Conservation (phyloP, 2,329 filamentous ascomycete genomes). For the Diaporthe caulivora region DNA sequence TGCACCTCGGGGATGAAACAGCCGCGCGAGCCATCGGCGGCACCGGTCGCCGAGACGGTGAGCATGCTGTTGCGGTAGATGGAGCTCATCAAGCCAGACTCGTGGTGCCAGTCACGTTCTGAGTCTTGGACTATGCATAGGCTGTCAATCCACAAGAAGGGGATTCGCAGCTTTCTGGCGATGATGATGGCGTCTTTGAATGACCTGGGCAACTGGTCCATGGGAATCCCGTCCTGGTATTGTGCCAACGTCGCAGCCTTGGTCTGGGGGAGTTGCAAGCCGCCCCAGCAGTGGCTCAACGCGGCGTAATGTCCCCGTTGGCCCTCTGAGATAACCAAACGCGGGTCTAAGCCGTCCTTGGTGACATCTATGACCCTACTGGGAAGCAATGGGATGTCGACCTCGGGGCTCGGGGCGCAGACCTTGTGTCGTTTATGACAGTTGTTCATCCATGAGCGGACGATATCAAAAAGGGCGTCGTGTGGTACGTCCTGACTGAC, state of each 20-base stretch:
- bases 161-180: conserved; percentile 1
- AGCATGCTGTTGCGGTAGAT: conserved; percentile 20
- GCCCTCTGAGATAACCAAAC: neutral
- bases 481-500: neutral
- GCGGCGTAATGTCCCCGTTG: conserved; percentile 15
- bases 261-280: neutral
- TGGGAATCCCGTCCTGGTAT: neutral
- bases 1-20: conserved; percentile 13
- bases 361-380: conserved; percentile 11
- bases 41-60: conserved; percentile 23
- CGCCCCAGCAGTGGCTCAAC: conserved; percentile 32
- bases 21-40: conserved; percentile 13
- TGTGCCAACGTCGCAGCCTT: neutral
- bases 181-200: conserved; percentile 28
- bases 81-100: conserved; percentile 29
- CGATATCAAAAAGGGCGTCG: conserved; percentile 1
- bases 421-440: conserved; percentile 1
- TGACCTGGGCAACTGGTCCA: neutral
- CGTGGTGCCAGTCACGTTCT: conserved; percentile 25
- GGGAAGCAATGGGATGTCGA: neutral
- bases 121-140: conserved; percentile 31
- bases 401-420: neutral
- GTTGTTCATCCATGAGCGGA: neutral
- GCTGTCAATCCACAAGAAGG: conserved; percentile 30
- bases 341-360: neutral